Base-by-base conservation (phyloP, 202 grass and related monocot species). In the Carex arenaria region DNA sequence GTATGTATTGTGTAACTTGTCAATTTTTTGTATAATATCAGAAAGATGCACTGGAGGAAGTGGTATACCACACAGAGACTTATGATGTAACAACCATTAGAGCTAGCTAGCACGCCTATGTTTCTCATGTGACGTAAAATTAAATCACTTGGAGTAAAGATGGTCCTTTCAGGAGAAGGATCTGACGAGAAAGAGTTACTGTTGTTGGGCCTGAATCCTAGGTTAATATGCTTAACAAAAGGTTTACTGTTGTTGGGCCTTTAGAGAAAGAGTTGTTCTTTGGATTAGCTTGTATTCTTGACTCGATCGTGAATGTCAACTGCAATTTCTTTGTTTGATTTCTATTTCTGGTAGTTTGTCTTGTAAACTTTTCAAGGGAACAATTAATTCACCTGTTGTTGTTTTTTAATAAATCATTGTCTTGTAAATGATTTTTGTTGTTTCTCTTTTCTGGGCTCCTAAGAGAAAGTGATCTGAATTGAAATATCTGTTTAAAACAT, bases 71-170 rank as follows among this genome's bases (percentile, higher is more conserved):
- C 72, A 57, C 90, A 6, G 96, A 95, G 69, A 95, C 96, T 72
- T 98, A 95, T 52, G 96, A 99, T 77, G 93, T 99, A 78, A 99
- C 93, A 0, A 99, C 96, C 80, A 86, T 99, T 62, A 92, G 96
- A 86, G 96, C 93, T 19, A 95, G 96, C 85, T n/a, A n/a, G n/a
- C n/a, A 99, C 91, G 17, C 96, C 96, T 70, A 99, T 95, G 96
- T 99, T 99, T 84, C 85, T 99, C 54, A 99, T 99, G 93, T 93
- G 93, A 20, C 88, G 96, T n/a, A 95, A 99, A 77, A 99, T 99
- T 17, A 99, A 95, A 84, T 99, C 96, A 55, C 87, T 95, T 79
- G 96, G 96, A 23, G 96, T 99, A 63, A 95, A 99, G 88, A 99
- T 99, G 93, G 96, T 99, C 87, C 91, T 99, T 75, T 99, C 96